A percentile compares a stretch with the other conserved stretches of the same genome.
phyloP scores from a whole-genome alignment of 2,329 filamentous ascomycete genomes.

The Botryotinia narcissicola region DNA sequence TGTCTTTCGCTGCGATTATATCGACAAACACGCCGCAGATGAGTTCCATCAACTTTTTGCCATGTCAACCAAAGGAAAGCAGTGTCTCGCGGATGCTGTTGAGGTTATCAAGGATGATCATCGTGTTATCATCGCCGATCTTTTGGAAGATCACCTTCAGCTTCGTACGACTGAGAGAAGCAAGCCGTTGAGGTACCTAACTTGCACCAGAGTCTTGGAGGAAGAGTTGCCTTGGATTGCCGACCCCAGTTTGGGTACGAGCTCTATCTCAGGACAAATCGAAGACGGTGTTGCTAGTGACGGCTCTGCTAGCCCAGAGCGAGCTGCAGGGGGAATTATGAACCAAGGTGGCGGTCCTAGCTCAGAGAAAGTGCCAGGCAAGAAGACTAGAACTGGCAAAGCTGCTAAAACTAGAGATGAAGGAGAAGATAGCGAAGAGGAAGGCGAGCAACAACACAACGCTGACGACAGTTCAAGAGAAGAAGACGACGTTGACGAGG shows the following conservation, averaged over 20 bases:
- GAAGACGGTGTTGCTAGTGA: background rate
- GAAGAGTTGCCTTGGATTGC: constrained; percentile 58
- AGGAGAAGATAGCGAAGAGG: background rate
- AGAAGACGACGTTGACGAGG: background rate
- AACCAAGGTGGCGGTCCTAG: background rate
- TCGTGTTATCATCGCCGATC: constrained; percentile 8
- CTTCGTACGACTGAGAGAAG: background rate
- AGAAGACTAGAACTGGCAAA: background rate
- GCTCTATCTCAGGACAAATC: background rate
- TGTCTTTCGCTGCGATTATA: constrained; percentile 28
- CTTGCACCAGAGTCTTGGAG: constrained; percentile 47
- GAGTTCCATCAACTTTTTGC: constrained; percentile 17
- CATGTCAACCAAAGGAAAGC: constrained; percentile 20
- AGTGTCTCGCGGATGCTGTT: constrained; percentile 14
- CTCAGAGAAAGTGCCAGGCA: background rate
- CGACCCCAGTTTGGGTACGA: background rate
- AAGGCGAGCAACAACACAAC: background rate
- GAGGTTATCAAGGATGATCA: constrained; percentile 17
- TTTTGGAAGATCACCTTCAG: constrained; percentile 12
- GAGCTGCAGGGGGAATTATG: background rate
- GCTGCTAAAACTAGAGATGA: background rate
- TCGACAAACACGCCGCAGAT: constrained; percentile 8
- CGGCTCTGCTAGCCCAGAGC: background rate
- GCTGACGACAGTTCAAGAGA: background rate
- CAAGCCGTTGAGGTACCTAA: constrained; percentile 16